These are phyloP conservation scores for Schizosaccharomyces japonicus DNA, from an alignment of 805 yeast genomes.

Conservation along the genomic window DNA sequence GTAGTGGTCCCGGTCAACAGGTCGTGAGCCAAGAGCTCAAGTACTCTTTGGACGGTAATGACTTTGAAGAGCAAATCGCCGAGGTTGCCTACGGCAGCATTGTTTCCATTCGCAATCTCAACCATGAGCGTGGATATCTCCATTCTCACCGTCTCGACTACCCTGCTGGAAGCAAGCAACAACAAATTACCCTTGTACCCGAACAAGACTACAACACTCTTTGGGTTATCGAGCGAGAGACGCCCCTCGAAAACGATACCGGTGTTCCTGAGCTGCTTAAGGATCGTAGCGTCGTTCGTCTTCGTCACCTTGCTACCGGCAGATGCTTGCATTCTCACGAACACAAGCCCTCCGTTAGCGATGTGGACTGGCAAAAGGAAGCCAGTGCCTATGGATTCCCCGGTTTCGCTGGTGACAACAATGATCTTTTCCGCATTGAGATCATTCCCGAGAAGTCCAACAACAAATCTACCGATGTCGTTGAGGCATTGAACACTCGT, in stretches of 20 bases:
- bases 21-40: slow-evolving; percentile 46
- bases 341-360: slow-evolving; percentile 65
- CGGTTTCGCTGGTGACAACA: slow-evolving; percentile 38
- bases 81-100: slow-evolving; percentile 50
- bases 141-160: slow-evolving; percentile 52
- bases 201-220: slow-evolving; percentile 42
- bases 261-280: slow-evolving; percentile 24
- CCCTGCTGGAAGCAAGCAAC: slow-evolving; percentile 43
- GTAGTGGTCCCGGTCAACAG: slow-evolving; percentile 36
- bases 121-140: slow-evolving; percentile 50
- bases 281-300: slow-evolving; percentile 33
- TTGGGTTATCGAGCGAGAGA: slow-evolving; percentile 32
- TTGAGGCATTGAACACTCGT: slow-evolving; percentile 38
- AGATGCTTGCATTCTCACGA: slow-evolving; percentile 48
- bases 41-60: slow-evolving; percentile 26
- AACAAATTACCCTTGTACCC: slow-evolving; percentile 55
- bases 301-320: slow-evolving; percentile 50
- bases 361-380: slow-evolving; percentile 72
- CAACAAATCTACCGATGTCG: slow-evolving; percentile 18
- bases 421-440: slow-evolving; percentile 46
- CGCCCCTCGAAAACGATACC: slow-evolving; percentile 12
- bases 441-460: slow-evolving; percentile 20
- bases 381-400: slow-evolving; percentile 49
- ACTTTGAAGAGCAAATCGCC: slow-evolving; percentile 27
- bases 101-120: slow-evolving; percentile 44